Base-by-base conservation (phyloP, 1,284 basidiomycete genomes). In the Cryptococcus hybrid region DNA sequence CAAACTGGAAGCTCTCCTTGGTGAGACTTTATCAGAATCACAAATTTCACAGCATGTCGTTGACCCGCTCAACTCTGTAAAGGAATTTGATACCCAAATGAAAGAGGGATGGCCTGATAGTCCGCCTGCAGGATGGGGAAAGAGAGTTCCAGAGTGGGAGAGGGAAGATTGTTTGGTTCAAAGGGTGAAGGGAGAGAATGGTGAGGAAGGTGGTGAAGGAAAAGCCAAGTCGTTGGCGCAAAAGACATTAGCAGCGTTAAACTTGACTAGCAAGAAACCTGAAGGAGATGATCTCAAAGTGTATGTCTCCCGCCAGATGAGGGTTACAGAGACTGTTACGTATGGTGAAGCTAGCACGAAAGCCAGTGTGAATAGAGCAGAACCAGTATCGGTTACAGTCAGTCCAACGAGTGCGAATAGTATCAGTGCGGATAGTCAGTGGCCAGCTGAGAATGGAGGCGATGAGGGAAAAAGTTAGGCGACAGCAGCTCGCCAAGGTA, bases 1-100 rank as follows among this genome's bases (percentile, higher is more conserved):
- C 66, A 92, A 92, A 75, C 82, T 92, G 44, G 84, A 88, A 34
- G 85, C 87, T 65, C 76, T 92, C 15, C 85, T 92, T 51, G 90
- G 90, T 71, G 65, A 70, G 51, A 55, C 69, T 0, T 60, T 76
- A 18, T 51, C 52, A 2, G 73, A 73, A 54, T 43, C 49, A 8
- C 55, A 64, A 15, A 61, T 74, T 3, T 68, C 64, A 47, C 60
- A 60, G 15, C 60, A 63, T 5, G 63, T 76, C 8, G 61, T 73
- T n/a, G 66, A 73, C 18, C 71, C 69, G 1, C 51, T 57, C 12
- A 63, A 57, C 12, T 40, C 50, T 5, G 40, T 57, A 3, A 61
- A 55, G 13, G 66, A 59, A 2, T 56, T 60, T 11, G 38, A 55
- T 15, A 66, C 64, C 1, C 50, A 45, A 42, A 35, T 62, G 24